These are phyloP conservation scores for Clarireedia homoeocarpa DNA, from an alignment of 2,329 filamentous ascomycete genomes.

Conservation along the genomic window DNA sequence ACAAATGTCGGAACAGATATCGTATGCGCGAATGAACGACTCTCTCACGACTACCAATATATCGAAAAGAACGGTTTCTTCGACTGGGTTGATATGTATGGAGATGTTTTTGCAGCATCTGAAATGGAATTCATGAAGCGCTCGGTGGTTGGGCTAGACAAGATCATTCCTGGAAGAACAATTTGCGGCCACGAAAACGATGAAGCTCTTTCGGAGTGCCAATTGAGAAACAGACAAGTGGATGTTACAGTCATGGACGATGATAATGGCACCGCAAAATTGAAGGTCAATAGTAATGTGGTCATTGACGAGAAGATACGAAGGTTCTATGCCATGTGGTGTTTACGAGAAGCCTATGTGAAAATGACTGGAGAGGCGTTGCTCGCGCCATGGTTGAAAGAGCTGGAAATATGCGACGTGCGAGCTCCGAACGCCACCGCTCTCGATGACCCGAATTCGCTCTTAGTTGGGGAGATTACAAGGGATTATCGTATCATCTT, in stretches of 20 bases:
- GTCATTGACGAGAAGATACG: slow-evolving; percentile 56
- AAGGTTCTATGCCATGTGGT: slow-evolving; percentile 72
- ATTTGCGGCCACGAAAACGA: slow-evolving; percentile 15
- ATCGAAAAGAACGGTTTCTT: slow-evolving; percentile 54
- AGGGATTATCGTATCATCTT: slow-evolving; percentile 21
- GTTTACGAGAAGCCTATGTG: slow-evolving; percentile 72
- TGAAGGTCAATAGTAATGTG: slow-evolving; percentile 23
- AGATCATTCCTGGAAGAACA: slow-evolving; percentile 1
- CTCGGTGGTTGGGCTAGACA: slow-evolving; percentile 14
- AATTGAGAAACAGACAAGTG: slow-evolving; percentile 19
- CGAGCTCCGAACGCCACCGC: slow-evolving; percentile 15
- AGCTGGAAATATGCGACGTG: slow-evolving; percentile 61
- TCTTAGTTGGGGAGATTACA: slow-evolving; percentile 19
- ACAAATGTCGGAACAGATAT: slow-evolving; percentile 62
- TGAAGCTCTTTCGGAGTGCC: slow-evolving; percentile 21
- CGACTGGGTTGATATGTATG: slow-evolving; percentile 63
- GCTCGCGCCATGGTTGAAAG: slow-evolving; percentile 62
- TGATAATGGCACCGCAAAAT: slow-evolving; percentile 13
- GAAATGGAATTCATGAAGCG: slow-evolving; percentile 57
- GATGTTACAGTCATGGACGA: slow-evolving; percentile 9
- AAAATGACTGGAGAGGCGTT: slow-evolving; percentile 77
- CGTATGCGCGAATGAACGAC: slow-evolving; percentile 66
- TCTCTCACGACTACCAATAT: slow-evolving; percentile 50
- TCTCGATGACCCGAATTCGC: slow-evolving; percentile 7
- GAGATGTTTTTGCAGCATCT: slow-evolving; percentile 56